Percentiles rank a stretch among this genome's conserved stretches.
phyloP scores from a whole-genome alignment of 306 rosid species.

The Cicer chorassanicum region DNA sequence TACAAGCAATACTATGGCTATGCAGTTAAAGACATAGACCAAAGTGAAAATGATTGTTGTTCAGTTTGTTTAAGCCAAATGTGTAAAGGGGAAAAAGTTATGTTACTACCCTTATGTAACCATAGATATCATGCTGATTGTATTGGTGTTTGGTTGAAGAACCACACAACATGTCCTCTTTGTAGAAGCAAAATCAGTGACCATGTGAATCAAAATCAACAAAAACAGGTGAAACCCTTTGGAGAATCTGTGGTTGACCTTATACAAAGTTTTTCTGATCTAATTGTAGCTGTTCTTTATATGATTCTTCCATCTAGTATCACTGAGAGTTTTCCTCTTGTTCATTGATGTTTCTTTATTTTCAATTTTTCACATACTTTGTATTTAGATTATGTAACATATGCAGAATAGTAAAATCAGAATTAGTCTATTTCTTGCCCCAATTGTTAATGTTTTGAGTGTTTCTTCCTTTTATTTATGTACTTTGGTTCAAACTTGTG shows the following conservation, averaged over 20 bases:
- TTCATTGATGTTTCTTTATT: conserved; percentile 13
- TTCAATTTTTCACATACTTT: neutral
- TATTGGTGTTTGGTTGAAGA: conserved; percentile 52
- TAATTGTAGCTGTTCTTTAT: conserved; percentile 27
- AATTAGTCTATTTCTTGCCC: neutral
- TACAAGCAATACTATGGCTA: neutral
- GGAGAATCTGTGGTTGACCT: conserved; percentile 4
- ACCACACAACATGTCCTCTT: conserved; percentile 51
- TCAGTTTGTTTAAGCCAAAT: conserved; percentile 46
- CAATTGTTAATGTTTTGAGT: neutral
- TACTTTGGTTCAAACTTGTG: neutral
- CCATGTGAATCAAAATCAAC: neutral
- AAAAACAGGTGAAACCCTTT: conserved; percentile 23
- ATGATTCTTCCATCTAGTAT: conserved; percentile 32
- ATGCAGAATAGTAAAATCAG: neutral
- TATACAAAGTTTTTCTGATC: conserved; percentile 36
- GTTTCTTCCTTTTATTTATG: neutral
- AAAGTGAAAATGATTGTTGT: conserved; percentile 38
- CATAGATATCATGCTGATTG: conserved; percentile 50
- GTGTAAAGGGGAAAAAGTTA: conserved; percentile 37
- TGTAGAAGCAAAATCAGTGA: conserved; percentile 46
- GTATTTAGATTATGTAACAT: neutral
- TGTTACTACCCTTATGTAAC: conserved; percentile 38
- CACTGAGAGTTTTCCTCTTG: conserved; percentile 40
- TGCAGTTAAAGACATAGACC: neutral